phyloP scores from a whole-genome alignment of 768 basidiomycete genomes.

The Vararia minispora region DNA sequence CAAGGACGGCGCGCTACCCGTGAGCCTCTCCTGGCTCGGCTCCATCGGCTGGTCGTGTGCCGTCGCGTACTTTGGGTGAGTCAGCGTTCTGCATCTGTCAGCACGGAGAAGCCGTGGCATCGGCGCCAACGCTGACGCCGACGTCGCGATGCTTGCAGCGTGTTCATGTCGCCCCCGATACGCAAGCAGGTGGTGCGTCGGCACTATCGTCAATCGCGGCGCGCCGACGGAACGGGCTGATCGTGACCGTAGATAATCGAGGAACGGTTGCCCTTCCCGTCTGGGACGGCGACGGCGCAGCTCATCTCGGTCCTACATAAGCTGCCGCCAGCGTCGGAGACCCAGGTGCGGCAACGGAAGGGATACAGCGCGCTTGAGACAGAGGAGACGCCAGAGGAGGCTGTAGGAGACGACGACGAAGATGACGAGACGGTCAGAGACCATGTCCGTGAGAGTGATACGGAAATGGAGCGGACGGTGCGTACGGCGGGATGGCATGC shows the following conservation, averaged over 20 bases:
- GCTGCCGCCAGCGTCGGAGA: conserved; percentile 49
- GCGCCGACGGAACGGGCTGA: too few relatives aligned
- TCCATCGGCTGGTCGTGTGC: conserved; percentile 82
- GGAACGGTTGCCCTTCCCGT: conserved; percentile 89
- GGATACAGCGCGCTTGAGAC: conserved; percentile 41
- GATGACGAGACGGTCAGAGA: conserved; percentile 22
- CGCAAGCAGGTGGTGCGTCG: conserved; percentile 81
- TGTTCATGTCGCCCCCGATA: conserved; percentile 92
- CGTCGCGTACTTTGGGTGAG: conserved; percentile 88
- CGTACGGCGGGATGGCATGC: conserved; percentile 67
- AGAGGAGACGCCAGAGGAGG: conserved; percentile 20
- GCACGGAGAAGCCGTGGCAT: not conserved
- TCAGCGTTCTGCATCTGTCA: too few relatives aligned
- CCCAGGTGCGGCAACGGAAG: conserved; percentile 38
- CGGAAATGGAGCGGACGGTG: conserved; percentile 33
- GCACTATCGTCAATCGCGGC: not conserved
- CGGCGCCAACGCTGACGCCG: not conserved
- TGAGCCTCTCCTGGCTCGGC: conserved; percentile 61
- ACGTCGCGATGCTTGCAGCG: conserved; percentile 38
- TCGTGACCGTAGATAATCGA: conserved; percentile 60
- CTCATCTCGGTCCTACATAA: conserved; percentile 84
- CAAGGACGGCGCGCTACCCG: conserved; percentile 66
- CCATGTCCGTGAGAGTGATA: conserved; percentile 16
- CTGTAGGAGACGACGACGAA: conserved; percentile 7
- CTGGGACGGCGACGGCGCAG: conserved; percentile 93